Base-by-base conservation (phyloP, 2,329 filamentous ascomycete genomes). In the Paecilomyces formosus region DNA sequence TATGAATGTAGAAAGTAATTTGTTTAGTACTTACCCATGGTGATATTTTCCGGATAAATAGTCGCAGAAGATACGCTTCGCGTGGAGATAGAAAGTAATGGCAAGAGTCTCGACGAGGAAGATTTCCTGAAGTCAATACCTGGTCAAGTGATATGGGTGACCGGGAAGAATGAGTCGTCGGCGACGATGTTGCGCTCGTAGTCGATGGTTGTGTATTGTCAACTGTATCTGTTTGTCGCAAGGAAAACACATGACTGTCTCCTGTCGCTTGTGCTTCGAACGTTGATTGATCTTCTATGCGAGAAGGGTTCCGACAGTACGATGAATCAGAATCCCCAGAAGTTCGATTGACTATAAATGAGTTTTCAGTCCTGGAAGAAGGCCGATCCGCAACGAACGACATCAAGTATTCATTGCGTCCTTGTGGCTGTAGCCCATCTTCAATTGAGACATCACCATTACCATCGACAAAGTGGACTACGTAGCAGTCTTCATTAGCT, bases 11-110 rank as follows among this genome's bases (percentile, higher is more conserved):
- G 21, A 28, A 28, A 4, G 12, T 6, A 7, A 26, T 6, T 45
- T 9, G 15, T 2, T 18, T 52, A 6, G 4, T 1, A 56, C 64
- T 58, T 57, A 75, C 72, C 69, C 69, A 72, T 6, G 69, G 66
- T 12, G 72, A 66, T 21, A 74, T 65, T 39, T 66, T 69, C 3
- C 70, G 67, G 15, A 74, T 73, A 35, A 72, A 75, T 18, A 63
- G 62, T 30, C 71, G 69, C 57, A 74, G 61, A 11, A 75, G 56
- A 22, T 62, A 68, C 33, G 72, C 72, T 60, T 74, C 72, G 12
- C 72, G 66, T 3, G 66, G 60, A 15, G 65, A 65, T 50, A 73
- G 56, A 12, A 56, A 39, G 3, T 61, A 53, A 18, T 45, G 39
- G n/a, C 15, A 18, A 21, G 39, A 3, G 54, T 53, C 24, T 60